Percentiles rank a stretch among this genome's conserved stretches.
These are phyloP conservation scores for Tulasnella sp. DNA, from an alignment of 768 basidiomycete species.

Conservation along the genomic window DNA sequence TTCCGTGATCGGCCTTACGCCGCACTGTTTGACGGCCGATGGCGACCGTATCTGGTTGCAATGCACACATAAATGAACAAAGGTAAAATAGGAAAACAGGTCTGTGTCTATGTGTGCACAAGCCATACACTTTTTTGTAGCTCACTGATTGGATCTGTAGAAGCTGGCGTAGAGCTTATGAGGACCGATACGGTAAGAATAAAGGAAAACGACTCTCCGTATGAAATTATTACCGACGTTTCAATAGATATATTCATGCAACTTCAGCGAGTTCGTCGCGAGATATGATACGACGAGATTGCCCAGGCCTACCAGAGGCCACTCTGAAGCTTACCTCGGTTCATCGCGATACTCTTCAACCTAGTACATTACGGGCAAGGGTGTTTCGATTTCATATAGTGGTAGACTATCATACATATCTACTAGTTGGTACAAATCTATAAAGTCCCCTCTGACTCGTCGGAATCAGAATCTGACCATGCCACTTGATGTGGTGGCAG, in stretches of 20 bases:
- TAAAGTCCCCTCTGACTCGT: background rate
- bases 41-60: too few species aligned
- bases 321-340: background rate
- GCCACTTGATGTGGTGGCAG: background rate
- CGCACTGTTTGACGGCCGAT: too few species aligned
- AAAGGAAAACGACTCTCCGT: too few species aligned
- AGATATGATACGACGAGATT: background rate
- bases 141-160: too few species aligned
- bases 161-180: too few species aligned
- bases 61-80: background rate
- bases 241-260: background rate
- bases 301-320: background rate
- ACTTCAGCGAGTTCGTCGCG: background rate
- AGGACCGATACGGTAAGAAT: too few species aligned
- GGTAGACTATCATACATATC: background rate
- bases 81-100: too few species aligned
- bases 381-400: background rate
- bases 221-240: background rate
- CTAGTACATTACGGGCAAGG: background rate
- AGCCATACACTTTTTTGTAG: too few species aligned
- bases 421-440: background rate
- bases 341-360: too few species aligned
- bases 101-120: too few species aligned
- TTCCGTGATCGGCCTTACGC: background rate
- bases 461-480: background rate